Evolutionary conservation across 2,329 filamentous ascomycete genomes (phyloP).

Genomic region (Talaromyces amestolkiae): DNA sequence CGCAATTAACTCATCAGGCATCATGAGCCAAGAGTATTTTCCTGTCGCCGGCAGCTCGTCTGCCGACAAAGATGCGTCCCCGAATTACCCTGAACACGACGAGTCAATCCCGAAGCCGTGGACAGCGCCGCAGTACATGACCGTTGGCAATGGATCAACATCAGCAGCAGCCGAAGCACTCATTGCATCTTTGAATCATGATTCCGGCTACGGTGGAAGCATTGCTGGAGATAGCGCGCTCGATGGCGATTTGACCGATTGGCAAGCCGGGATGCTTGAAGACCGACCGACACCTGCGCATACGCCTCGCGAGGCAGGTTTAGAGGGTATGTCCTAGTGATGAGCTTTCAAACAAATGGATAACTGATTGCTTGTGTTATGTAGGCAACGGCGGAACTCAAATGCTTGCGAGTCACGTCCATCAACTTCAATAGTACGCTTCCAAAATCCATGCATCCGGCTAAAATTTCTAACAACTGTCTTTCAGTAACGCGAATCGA

Average conservation of each 20-base stretch:
- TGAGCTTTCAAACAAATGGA: not conserved
- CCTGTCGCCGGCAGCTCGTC: constrained; percentile 33
- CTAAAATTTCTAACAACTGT: constrained; percentile 7
- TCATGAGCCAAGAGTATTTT: constrained; percentile 47
- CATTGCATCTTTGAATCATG: constrained; percentile 76
- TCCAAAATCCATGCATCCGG: not conserved
- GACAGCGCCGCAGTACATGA: constrained; percentile 70
- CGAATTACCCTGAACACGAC: constrained; percentile 31
- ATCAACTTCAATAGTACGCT: constrained; percentile 78
- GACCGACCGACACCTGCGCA: constrained; percentile 58
- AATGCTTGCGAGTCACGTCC: constrained; percentile 74
- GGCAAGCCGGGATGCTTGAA: constrained; percentile 56
- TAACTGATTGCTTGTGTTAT: not conserved
- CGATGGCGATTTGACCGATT: constrained; percentile 45
- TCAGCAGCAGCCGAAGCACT: constrained; percentile 79
- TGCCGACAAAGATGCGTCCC: constrained; percentile 36
- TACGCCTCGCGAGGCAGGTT: constrained; percentile 49
- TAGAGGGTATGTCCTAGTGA: constrained; percentile 39
- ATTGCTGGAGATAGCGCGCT: constrained; percentile 61
- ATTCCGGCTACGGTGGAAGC: constrained; percentile 91
- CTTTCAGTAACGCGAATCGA: constrained; percentile 73
- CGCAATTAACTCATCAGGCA: constrained; percentile 20
- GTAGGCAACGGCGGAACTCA: constrained; percentile 62
- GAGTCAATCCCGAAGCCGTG: constrained; percentile 28
- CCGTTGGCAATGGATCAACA: constrained; percentile 76